A percentile compares a stretch with the other conserved stretches of the same genome.
Conservation (phyloP, 768 basidiomycete species). For the Favolaschia claudopus region DNA sequence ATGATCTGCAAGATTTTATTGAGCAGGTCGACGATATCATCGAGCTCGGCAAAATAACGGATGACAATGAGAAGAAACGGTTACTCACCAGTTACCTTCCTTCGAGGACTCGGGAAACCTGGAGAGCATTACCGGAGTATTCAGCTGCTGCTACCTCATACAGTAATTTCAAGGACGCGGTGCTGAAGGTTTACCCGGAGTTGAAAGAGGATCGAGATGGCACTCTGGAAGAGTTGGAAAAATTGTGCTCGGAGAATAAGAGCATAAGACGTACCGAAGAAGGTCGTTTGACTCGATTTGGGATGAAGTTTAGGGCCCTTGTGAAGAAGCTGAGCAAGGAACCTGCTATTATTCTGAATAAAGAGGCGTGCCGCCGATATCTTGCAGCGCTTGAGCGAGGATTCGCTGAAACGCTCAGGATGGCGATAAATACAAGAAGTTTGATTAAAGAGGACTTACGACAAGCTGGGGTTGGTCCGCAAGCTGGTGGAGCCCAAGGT, state of each 20-base stretch:
- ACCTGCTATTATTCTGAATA: slow-evolving; percentile 17
- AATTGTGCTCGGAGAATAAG: background rate
- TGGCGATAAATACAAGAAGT: slow-evolving; percentile 4
- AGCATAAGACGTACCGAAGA: slow-evolving; percentile 4
- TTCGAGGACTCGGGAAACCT: background rate
- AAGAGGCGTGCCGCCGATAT: slow-evolving; percentile 13
- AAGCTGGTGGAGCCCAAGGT: background rate
- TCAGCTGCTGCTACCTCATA: background rate
- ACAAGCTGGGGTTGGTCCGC: background rate
- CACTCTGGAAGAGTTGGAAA: slow-evolving; percentile 10
- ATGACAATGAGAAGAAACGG: slow-evolving; percentile 8
- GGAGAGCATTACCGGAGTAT: background rate
- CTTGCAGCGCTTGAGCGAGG: slow-evolving; percentile 11
- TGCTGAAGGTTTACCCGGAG: slow-evolving; percentile 13
- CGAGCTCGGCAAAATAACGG: background rate
- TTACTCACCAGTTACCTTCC: slow-evolving; percentile 13
- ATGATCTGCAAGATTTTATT: slow-evolving; percentile 12
- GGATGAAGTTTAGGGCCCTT: slow-evolving; percentile 1
- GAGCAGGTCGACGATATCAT: slow-evolving; percentile 19
- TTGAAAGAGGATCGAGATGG: slow-evolving; percentile 6
- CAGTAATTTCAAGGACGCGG: slow-evolving; percentile 7
- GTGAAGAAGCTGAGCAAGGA: slow-evolving; percentile 5
- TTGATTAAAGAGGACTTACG: slow-evolving; percentile 11
- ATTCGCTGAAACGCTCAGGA: slow-evolving; percentile 4
- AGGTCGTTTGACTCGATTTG: slow-evolving; percentile 8